Evolutionary conservation across 2,329 filamentous ascomycete species (phyloP).

Genomic region (Tolypocladium cylindrosporum): DNA sequence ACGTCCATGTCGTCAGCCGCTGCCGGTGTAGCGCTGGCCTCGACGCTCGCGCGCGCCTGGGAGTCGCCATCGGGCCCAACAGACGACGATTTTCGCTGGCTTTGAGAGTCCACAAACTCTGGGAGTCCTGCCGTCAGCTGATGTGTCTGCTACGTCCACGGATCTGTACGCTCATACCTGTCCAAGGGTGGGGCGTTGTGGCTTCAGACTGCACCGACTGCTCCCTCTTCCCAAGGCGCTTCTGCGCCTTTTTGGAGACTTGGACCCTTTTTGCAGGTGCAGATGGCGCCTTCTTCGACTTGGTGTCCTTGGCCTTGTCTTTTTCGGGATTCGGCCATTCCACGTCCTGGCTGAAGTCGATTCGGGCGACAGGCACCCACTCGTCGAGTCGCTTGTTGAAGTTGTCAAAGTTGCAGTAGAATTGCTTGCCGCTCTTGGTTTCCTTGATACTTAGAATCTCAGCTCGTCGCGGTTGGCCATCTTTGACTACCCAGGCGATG

Average conservation of each 20-base stretch:
- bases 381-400: constrained; percentile 85
- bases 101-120: constrained; percentile 40
- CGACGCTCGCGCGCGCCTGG: constrained; percentile 31
- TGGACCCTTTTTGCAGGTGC: constrained; percentile 46
- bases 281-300: constrained; percentile 60
- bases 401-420: constrained; percentile 96
- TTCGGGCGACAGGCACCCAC: constrained; percentile 75
- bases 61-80: constrained; percentile 32
- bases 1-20: constrained; percentile 42
- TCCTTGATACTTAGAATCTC: constrained; percentile 94
- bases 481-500: constrained; percentile 54
- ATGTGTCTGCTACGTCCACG: neutral
- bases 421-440: constrained; percentile 77
- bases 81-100: constrained; percentile 32
- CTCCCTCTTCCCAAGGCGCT: constrained; percentile 44
- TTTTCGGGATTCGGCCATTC: constrained; percentile 95
- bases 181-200: constrained; percentile 44
- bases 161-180: constrained; percentile 16
- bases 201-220: constrained; percentile 44
- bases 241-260: constrained; percentile 48
- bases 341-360: constrained; percentile 82
- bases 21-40: constrained; percentile 34
- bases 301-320: constrained; percentile 62
- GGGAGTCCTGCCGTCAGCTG: neutral
- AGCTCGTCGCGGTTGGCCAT: constrained; percentile 79